Percentiles rank a stretch among this genome's conserved stretches.
These are phyloP conservation scores for Fusarium praegraminearum DNA, from an alignment of 2,329 filamentous ascomycete species.

Conservation along the genomic window DNA sequence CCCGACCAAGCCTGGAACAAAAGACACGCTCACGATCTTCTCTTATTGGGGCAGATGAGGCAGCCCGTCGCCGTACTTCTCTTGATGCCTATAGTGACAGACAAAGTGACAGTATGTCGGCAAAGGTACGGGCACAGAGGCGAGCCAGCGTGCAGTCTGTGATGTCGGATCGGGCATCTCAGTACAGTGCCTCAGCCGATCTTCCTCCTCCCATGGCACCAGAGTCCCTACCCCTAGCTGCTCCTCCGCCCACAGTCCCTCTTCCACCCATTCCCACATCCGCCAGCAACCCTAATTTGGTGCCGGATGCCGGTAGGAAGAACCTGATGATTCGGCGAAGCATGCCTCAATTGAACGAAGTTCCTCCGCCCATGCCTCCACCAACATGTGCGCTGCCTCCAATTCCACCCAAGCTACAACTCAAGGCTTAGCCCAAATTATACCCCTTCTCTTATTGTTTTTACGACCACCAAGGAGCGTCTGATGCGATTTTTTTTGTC, in stretches of 20 bases:
- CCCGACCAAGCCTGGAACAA: slow-evolving; percentile 30
- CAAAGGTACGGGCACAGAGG: slow-evolving; percentile 42
- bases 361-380: slow-evolving; percentile 66
- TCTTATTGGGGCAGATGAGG: slow-evolving; percentile 32
- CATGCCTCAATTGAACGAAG: slow-evolving; percentile 63
- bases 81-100: slow-evolving; percentile 48
- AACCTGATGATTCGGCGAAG: slow-evolving; percentile 57
- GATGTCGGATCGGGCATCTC: slow-evolving; percentile 45
- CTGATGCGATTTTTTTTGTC: slow-evolving; percentile 33
- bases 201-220: slow-evolving; percentile 43
- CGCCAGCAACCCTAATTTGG: slow-evolving; percentile 41
- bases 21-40: slow-evolving; percentile 41
- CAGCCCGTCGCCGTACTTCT: slow-evolving; percentile 50
- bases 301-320: slow-evolving; percentile 40
- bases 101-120: slow-evolving; percentile 40
- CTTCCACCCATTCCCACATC: slow-evolving; percentile 50
- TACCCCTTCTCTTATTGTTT: slow-evolving; percentile 26
- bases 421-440: slow-evolving; percentile 32
- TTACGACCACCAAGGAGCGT: slow-evolving; percentile 36
- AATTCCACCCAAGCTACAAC: slow-evolving; percentile 54
- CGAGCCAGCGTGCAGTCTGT: slow-evolving; percentile 49
- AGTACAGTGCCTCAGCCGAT: slow-evolving; percentile 42
- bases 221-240: slow-evolving; percentile 42
- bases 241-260: slow-evolving; percentile 50
- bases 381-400: slow-evolving; percentile 68